phyloP scores from a whole-genome alignment of 164 flowering plant species.

The Berberis vulgaris region DNA sequence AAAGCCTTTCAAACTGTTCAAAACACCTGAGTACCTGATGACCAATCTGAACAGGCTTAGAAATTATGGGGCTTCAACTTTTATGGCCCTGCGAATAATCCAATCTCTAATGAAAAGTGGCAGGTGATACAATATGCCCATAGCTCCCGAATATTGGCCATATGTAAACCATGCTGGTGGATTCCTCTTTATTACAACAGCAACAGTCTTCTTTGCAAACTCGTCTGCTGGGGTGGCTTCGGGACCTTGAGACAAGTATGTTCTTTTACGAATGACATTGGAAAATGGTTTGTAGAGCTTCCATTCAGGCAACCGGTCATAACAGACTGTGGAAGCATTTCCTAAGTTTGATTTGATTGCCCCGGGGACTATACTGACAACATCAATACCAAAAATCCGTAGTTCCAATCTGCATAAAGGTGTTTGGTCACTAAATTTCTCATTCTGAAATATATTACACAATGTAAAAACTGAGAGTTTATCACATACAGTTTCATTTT shows the following conservation, averaged over 20 bases:
- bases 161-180: not conserved
- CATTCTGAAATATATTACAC: not conserved
- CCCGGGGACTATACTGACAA: conserved; percentile 21
- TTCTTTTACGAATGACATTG: conserved; percentile 45
- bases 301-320: conserved; percentile 70
- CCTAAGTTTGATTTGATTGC: conserved; percentile 2
- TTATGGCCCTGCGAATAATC: conserved; percentile 30
- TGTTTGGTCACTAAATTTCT: not conserved
- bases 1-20: too few relatives aligned
- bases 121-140: conserved; percentile 10
- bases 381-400: conserved; percentile 30
- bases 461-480: not conserved
- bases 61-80: conserved; percentile 19
- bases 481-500: too few relatives aligned
- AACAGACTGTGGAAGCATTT: conserved; percentile 7
- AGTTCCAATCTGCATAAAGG: conserved; percentile 12
- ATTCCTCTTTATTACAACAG: conserved; percentile 13
- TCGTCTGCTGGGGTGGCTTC: not conserved
- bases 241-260: conserved; percentile 37
- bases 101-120: conserved; percentile 57
- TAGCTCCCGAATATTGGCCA: not conserved
- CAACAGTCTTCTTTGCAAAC: not conserved
- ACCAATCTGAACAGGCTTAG: too few relatives aligned
- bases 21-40: too few relatives aligned
- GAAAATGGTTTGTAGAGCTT: conserved; percentile 67